Conservation (phyloP, 2,329 filamentous ascomycete species). For the Claviceps pazoutovae region DNA sequence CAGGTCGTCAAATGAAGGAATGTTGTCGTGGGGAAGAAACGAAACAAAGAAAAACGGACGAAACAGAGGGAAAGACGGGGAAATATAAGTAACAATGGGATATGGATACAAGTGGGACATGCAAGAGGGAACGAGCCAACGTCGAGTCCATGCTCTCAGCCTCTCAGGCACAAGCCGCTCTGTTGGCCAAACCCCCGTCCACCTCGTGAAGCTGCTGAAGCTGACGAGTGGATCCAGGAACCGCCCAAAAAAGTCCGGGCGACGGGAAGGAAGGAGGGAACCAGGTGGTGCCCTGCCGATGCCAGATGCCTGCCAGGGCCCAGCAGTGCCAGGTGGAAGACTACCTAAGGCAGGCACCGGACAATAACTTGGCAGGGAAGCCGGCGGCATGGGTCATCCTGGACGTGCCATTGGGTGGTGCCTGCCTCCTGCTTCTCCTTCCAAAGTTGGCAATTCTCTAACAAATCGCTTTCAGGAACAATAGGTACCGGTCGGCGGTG, state of each 20-base stretch:
- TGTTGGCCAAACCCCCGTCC: background rate
- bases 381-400: background rate
- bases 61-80: background rate
- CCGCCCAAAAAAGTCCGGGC: background rate
- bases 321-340: background rate
- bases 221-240: background rate
- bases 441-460: background rate
- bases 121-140: background rate
- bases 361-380: background rate
- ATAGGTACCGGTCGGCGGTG: too few relatives aligned
- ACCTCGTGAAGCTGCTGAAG: background rate
- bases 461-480: too few relatives aligned
- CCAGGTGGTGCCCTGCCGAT: background rate
- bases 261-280: background rate
- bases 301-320: background rate
- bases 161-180: too few relatives aligned
- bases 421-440: background rate
- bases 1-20: slow-evolving; percentile 6
- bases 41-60: background rate
- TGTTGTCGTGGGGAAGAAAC: slow-evolving; percentile 1
- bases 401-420: background rate
- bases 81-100: background rate
- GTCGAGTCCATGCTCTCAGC: too few relatives aligned
- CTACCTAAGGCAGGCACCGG: background rate
- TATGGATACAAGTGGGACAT: background rate